Evolutionary conservation across 192 early-diverging fungal species (phyloP).

Genomic region (Phlyctochytrium arcticum): DNA sequence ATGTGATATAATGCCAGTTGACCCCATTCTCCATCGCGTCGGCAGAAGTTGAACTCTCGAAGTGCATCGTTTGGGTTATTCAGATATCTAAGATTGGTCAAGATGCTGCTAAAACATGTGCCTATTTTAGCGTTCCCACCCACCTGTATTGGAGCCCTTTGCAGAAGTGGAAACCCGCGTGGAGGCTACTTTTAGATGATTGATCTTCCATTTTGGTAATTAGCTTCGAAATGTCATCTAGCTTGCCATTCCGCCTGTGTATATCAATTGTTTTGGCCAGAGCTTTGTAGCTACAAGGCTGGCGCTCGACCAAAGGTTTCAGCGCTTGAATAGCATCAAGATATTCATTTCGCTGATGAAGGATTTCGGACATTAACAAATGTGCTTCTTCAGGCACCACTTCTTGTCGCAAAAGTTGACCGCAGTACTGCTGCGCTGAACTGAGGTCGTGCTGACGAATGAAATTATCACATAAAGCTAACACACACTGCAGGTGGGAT

Average conservation of each 20-base stretch:
- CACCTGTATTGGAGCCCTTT: constrained; percentile 45
- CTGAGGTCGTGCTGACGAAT: constrained; percentile 29
- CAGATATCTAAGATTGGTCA: constrained; percentile 28
- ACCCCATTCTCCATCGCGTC: constrained; percentile 46
- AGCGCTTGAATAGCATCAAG: constrained; percentile 37
- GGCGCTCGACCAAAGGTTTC: constrained; percentile 36
- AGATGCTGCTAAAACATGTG: too few species aligned
- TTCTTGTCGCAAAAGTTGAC: constrained; percentile 33
- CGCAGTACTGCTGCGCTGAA: constrained; percentile 48
- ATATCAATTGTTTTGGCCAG: constrained; percentile 42
- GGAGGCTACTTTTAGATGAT: constrained; percentile 29
- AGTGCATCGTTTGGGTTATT: constrained; percentile 48
- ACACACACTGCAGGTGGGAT: constrained; percentile 22
- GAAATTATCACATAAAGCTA: constrained; percentile 38
- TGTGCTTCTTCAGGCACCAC: constrained; percentile 38
- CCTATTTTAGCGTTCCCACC: too few species aligned
- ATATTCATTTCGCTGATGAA: constrained; percentile 37
- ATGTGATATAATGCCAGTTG: constrained; percentile 40
- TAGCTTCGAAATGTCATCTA: constrained; percentile 33
- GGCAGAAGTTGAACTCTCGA: constrained; percentile 45
- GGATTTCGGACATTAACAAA: constrained; percentile 48
- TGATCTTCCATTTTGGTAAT: constrained; percentile 35
- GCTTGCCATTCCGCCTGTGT: constrained; percentile 37
- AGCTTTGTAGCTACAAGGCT: constrained; percentile 36
- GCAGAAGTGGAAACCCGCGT: constrained; percentile 51